These are phyloP conservation scores for Talaromyces sp. DNA, from an alignment of 2,329 filamentous ascomycete genomes.

Conservation along the genomic window DNA sequence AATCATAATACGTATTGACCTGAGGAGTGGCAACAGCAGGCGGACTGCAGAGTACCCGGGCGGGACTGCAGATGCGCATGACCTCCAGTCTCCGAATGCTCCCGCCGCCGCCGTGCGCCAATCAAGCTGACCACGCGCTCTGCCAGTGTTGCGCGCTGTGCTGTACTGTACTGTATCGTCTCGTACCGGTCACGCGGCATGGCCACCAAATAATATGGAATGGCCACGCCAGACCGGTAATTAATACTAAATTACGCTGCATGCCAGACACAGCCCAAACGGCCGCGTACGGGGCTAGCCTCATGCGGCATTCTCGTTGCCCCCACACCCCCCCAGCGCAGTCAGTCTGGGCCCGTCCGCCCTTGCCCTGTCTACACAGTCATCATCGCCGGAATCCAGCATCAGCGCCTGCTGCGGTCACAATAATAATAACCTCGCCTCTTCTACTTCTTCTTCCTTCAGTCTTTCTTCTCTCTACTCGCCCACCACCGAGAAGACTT, in stretches of 20 bases:
- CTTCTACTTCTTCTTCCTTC: neutral
- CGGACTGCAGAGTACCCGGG: neutral
- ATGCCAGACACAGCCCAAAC: neutral
- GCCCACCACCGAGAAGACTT: constrained; percentile 2
- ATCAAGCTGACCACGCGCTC: constrained; percentile 9
- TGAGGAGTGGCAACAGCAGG: no score
- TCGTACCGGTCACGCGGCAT: neutral
- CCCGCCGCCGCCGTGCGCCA: constrained; percentile 6
- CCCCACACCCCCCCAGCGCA: neutral
- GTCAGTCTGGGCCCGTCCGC: neutral
- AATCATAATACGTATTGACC: no score
- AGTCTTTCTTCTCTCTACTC: no score
- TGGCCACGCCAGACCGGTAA: neutral
- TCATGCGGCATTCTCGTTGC: neutral
- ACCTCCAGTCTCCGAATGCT: constrained; percentile 5
- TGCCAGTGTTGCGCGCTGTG: neutral
- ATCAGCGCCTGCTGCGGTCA: neutral
- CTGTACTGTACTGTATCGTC: neutral
- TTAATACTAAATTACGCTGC: neutral
- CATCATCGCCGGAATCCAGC: neutral
- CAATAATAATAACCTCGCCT: neutral
- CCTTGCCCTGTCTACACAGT: neutral
- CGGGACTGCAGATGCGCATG: neutral
- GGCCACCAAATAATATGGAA: neutral
- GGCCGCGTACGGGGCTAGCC: neutral